Base-by-base conservation (phyloP, 2,329 filamentous ascomycete species). In the Penicillium sp. region DNA sequence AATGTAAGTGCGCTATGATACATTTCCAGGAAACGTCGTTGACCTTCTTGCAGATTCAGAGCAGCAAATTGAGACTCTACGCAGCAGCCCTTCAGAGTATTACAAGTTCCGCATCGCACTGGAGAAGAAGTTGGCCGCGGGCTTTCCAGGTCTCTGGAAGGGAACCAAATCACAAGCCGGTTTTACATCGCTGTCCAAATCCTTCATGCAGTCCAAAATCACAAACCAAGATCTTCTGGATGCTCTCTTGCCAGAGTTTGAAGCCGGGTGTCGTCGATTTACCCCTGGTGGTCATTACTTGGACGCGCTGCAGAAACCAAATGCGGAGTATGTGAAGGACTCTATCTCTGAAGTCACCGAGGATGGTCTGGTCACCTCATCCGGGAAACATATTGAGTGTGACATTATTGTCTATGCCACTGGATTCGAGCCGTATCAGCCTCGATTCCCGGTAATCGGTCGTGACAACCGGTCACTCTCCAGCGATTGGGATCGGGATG, bases 261-360 rank as follows among this genome's bases (percentile, higher is more conserved):
- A 39, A 25, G 35, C 36, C 20, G 40, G 40, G n/a, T 43, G 40
- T 26, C 40, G 40, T 23, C 40, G 40, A 14, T 39, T 43, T 6
- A 43, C 40, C 40, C 40, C 4, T n/a, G 40, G 40, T 11, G 23
- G 29, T n/a, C 35, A 30, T 13, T 43, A 43, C 28, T 26, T 43
- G 14, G 35, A 43, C 29, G 35, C 40, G 5, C 26, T 43, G 10
- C 35, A 39, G n/a, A 34, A 43, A 19, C 23, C 40, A 0, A 43
- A 43, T 19, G 40, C 36, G 4, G 9, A 19, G 9, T 39, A 39
- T 5, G 30, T 43, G 21, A 19, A 39, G 9, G 29, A 43, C 8
- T 43, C 40, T 9, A 34, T 43, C 15, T 16, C 20, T 1, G 25
- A 30, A 7, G 28, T 43, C 35, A 43, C 40, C 7, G 40, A 39